phyloP scores from a whole-genome alignment of 2,329 filamentous ascomycete species.

The Phaeosphaeria sp. region DNA sequence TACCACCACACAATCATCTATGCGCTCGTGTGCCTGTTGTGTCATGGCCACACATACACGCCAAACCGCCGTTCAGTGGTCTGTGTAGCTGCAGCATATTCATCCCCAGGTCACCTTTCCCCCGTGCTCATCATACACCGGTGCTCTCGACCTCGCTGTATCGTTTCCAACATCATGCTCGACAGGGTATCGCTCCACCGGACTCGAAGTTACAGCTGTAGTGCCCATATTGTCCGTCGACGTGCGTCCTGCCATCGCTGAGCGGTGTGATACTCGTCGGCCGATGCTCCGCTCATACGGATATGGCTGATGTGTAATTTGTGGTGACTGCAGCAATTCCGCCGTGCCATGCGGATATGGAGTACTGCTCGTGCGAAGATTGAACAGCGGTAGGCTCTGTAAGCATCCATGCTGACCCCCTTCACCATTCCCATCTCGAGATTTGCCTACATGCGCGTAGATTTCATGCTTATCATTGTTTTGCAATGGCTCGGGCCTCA shows the following conservation, averaged over 20 bases:
- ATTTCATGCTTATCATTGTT: neutral
- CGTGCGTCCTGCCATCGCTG: neutral
- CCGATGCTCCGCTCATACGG: neutral
- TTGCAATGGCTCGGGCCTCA: neutral
- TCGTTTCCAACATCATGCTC: neutral
- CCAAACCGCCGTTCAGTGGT: too few species aligned
- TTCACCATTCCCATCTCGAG: too few species aligned
- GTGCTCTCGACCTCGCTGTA: neutral
- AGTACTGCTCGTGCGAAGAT: too few species aligned
- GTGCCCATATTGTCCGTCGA: neutral
- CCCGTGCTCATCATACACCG: slow-evolving; percentile 2
- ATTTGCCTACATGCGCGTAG: neutral
- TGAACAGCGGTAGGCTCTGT: too few species aligned
- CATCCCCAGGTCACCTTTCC: neutral
- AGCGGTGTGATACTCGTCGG: neutral
- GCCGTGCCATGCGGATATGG: neutral
- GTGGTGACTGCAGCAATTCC: too few species aligned
- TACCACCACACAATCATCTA: neutral
- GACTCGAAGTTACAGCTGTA: neutral
- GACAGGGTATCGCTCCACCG: neutral
- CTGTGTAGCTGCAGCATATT: too few species aligned
- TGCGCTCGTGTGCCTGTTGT: neutral
- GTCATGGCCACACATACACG: neutral
- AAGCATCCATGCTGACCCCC: too few species aligned
- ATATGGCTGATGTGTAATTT: too few species aligned